Base-by-base conservation (phyloP, 768 basidiomycete species). In the Auriscalpium vulgare region DNA sequence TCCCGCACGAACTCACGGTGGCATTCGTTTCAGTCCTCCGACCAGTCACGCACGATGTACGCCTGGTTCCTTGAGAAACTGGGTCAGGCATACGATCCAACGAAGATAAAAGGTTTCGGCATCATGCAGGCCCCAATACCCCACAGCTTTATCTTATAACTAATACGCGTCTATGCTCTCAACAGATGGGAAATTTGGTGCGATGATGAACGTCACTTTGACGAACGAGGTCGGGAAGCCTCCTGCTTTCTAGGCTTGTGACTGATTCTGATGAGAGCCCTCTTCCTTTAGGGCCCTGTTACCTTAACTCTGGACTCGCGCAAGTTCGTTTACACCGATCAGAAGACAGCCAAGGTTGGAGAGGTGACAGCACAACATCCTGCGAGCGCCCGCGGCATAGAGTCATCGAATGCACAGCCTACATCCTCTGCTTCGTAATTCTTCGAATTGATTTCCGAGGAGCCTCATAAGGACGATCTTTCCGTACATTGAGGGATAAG, bases 161-260 rank as follows among this genome's bases (percentile, higher is more conserved):
- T 29, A 29, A 29, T 4, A 29, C 7, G 29, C 34, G 51, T 51
- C 56, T 36, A 59, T 1, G 13, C 37, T 63, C 47, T 65, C 59
- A 55, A 49, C 58, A 95, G 94, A 97, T 68, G 94, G 94, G n/a
- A 78, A 75, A 62, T 97, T 97, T 66, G 93, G 93, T 36, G 94
- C 93, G 5, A 95, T 95, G 94, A 97, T 97, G 94, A 80, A 84
- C 56, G 91, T 97, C 52, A 81, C 75, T 59, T 70, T 95, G 55
- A 86, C 80, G 19, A 97, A 97, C 67, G 94, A 97, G 74, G 92
- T 90, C 68, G 43, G 75, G 7, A 29, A 29, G 63, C 43, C 16
- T 47, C 51, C 44, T 21, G 49, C 55, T 50, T 29, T 19, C 34
- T 36, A 11, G 51, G 37, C 21, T 54, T 59, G 48, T 50, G 54